These are phyloP conservation scores for Phytophthora tentaculata DNA, from an alignment of 352 stramenopile species.

Conservation along the genomic window DNA sequence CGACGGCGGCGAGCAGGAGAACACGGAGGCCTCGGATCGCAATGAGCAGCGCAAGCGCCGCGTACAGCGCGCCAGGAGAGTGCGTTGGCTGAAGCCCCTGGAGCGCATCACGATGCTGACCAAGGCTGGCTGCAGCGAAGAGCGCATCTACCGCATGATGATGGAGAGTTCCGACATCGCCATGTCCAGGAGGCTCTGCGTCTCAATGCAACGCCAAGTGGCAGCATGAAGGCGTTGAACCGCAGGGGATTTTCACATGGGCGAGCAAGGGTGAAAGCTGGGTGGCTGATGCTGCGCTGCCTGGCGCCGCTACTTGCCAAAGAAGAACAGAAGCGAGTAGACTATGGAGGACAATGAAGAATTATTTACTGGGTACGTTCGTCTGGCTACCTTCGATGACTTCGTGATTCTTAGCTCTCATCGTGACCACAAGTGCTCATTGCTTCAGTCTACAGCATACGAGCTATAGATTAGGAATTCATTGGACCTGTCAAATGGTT, in stretches of 20 bases:
- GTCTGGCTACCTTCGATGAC: too few species aligned
- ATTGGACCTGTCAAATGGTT: too few species aligned
- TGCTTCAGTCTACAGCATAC: too few species aligned
- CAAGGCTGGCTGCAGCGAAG: conserved; percentile 61
- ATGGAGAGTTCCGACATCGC: conserved; percentile 67
- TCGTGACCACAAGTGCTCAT: too few species aligned
- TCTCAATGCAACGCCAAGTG: conserved; percentile 30
- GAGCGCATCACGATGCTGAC: conserved; percentile 65
- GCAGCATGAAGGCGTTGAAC: conserved; percentile 6
- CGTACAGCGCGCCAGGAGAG: conserved; percentile 24
- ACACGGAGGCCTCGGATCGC: neutral
- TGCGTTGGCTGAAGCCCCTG: conserved; percentile 68
- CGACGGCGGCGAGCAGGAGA: conserved; percentile 18
- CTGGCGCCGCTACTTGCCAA: neutral
- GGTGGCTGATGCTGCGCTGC: neutral
- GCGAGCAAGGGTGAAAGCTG: neutral
- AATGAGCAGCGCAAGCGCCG: conserved; percentile 23
- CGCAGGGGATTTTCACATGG: neutral
- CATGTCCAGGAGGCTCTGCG: conserved; percentile 53
- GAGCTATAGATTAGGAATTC: too few species aligned
- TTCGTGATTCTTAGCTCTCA: too few species aligned
- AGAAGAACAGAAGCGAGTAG: conserved; percentile 18
- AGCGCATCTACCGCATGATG: conserved; percentile 67
- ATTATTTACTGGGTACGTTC: conserved; percentile 27
- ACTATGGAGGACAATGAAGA: conserved; percentile 30